phyloP scores from a whole-genome alignment of 805 yeast genomes.

The Ogataea nakhonphanomensis region DNA sequence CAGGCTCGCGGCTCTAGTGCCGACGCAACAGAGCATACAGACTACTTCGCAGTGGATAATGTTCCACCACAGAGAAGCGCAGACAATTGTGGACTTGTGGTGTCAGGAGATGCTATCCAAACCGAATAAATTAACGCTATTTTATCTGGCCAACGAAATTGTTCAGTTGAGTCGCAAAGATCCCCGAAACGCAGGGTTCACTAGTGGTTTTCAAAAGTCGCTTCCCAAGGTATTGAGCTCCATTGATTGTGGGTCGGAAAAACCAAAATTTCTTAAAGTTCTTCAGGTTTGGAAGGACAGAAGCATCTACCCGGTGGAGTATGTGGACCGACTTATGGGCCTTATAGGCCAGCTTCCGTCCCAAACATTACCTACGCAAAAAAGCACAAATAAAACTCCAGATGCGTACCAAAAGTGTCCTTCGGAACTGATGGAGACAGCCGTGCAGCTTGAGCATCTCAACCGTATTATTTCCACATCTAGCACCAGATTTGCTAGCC shows the following conservation, averaged over 20 bases:
- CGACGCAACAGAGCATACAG: constrained; percentile 70
- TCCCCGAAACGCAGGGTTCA: constrained; percentile 50
- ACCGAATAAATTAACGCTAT: constrained; percentile 47
- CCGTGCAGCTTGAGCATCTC: constrained; percentile 22
- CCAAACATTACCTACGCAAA: background rate
- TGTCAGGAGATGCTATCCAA: constrained; percentile 20
- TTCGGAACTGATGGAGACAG: constrained; percentile 26
- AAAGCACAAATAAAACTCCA: background rate
- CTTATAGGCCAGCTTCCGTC: constrained; percentile 1
- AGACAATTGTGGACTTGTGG: constrained; percentile 54
- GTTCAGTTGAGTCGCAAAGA: constrained; percentile 73
- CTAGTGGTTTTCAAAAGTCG: constrained; percentile 51
- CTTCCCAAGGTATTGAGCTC: constrained; percentile 40
- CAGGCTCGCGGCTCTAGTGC: constrained; percentile 47
- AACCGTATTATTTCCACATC: constrained; percentile 22
- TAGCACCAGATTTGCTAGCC: constrained; percentile 18
- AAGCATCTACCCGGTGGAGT: constrained; percentile 36
- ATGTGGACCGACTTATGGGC: constrained; percentile 17
- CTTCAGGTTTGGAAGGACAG: constrained; percentile 59
- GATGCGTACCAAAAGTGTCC: constrained; percentile 16
- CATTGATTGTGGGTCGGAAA: constrained; percentile 29
- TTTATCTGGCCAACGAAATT: constrained; percentile 77
- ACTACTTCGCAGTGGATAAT: constrained; percentile 69
- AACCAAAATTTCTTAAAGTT: constrained; percentile 44
- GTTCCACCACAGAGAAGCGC: constrained; percentile 61